Conservation (phyloP, 2,329 filamentous ascomycete genomes). For the Epichloe coenophiala region DNA sequence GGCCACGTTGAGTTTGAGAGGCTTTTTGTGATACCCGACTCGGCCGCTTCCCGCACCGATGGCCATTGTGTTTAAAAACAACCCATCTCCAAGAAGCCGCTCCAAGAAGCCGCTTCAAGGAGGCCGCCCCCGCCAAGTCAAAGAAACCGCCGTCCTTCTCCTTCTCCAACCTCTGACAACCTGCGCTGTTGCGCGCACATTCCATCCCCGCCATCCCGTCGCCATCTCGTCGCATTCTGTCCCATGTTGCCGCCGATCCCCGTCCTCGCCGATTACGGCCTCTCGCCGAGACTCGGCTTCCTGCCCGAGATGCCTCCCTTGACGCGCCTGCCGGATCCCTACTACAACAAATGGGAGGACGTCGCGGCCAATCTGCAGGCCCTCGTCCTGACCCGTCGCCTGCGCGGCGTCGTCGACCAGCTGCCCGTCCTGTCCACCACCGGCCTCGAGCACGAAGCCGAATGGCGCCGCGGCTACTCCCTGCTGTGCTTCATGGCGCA, state of each 20-base stretch:
- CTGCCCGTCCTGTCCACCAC: slow-evolving; percentile 75
- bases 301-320: slow-evolving; percentile 71
- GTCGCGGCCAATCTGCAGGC: slow-evolving; percentile 76
- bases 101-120: too few relatives aligned
- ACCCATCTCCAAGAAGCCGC: too few relatives aligned
- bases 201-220: too few relatives aligned
- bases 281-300: slow-evolving; percentile 71
- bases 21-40: too few relatives aligned
- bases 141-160: too few relatives aligned
- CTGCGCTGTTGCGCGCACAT: background rate
- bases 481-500: slow-evolving; percentile 85
- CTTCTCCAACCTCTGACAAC: too few relatives aligned
- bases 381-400: slow-evolving; percentile 69
- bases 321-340: slow-evolving; percentile 68
- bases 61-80: too few relatives aligned
- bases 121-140: too few relatives aligned
- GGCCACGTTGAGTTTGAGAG: too few relatives aligned
- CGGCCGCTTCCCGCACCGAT: background rate
- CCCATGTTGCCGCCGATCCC: slow-evolving; percentile 48
- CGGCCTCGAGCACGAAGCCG: slow-evolving; percentile 66
- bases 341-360: slow-evolving; percentile 92
- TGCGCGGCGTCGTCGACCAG: slow-evolving; percentile 65
- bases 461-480: slow-evolving; percentile 91
- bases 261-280: slow-evolving; percentile 61
- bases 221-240: background rate